phyloP scores from a whole-genome alignment of 2,329 filamentous ascomycete species.

The Neonectria neomacrospora region DNA sequence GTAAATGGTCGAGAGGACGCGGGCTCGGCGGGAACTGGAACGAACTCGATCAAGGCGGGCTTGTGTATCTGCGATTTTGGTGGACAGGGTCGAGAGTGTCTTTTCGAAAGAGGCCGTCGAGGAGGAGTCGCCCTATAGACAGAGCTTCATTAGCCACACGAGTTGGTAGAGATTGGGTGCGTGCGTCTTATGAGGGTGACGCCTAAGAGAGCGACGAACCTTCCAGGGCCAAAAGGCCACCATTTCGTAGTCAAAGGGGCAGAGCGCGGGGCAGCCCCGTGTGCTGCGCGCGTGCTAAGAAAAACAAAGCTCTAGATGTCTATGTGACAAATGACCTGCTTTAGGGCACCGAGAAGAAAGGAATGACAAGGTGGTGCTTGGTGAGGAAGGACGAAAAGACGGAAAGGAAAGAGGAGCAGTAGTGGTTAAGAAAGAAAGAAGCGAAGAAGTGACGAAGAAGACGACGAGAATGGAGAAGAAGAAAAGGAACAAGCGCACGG shows the following conservation, averaged over 20 bases:
- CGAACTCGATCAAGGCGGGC: constrained; percentile 78
- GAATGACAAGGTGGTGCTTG: background rate
- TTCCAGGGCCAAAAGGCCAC: constrained; percentile 89
- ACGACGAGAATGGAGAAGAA: background rate
- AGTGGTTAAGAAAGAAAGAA: background rate
- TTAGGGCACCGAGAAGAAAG: background rate
- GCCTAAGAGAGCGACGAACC: constrained; percentile 57
- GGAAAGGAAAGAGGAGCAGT: background rate
- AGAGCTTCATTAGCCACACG: constrained; percentile 27
- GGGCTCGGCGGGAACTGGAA: constrained; percentile 78
- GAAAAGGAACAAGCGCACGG: constrained; percentile 19
- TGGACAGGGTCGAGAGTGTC: constrained; percentile 81
- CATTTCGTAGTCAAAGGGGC: constrained; percentile 61
- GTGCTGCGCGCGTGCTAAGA: background rate
- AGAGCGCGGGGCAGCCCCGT: background rate
- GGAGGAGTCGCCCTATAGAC: constrained; percentile 75
- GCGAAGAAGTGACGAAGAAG: background rate
- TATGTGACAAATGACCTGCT: constrained; percentile 1
- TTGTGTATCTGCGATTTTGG: constrained; percentile 82
- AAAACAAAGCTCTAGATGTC: background rate
- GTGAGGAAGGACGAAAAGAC: constrained; percentile 6
- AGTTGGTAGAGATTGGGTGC: background rate
- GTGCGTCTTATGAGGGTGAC: background rate
- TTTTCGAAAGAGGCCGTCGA: constrained; percentile 96
- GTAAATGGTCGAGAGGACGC: constrained; percentile 90